A percentile compares a stretch with the other conserved stretches of the same genome.
Conservation (phyloP, 148 eudicot species). For the Salicornia ramosissima region DNA sequence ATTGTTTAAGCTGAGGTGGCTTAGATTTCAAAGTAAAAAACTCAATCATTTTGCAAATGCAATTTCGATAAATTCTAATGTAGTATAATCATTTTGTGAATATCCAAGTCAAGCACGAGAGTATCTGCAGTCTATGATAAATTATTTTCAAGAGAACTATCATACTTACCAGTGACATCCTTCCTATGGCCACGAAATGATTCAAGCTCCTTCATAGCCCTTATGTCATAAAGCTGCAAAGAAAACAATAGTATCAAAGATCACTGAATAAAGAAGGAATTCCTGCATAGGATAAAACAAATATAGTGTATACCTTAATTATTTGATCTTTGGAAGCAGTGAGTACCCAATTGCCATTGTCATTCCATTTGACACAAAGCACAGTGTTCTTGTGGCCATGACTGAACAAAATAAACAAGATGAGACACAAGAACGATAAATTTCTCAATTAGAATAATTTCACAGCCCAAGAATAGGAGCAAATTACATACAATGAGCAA, state of each 20-base stretch:
- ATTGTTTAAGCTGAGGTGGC: background rate
- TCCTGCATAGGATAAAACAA: background rate
- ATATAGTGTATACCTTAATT: constrained; percentile 56
- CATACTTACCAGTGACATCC: constrained; percentile 77
- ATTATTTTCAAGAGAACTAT: background rate
- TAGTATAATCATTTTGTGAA: background rate
- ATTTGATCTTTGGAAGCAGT: constrained; percentile 98
- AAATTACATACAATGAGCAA: constrained; percentile 67
- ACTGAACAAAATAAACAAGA: constrained; percentile 42
- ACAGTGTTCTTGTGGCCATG: constrained; percentile 99
- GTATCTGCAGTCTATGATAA: background rate
- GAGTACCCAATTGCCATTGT: constrained; percentile 96
- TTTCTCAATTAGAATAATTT: background rate
- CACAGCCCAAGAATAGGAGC: background rate
- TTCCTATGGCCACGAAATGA: constrained; percentile 93
- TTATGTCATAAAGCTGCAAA: constrained; percentile 88
- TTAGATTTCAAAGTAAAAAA: background rate
- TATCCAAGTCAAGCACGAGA: background rate
- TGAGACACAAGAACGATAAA: constrained; percentile 4
- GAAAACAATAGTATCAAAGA: constrained; percentile 4
- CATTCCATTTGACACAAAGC: constrained; percentile 88
- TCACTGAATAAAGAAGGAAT: constrained; percentile 9
- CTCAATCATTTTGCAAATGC: background rate
- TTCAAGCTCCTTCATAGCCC: constrained; percentile 98
- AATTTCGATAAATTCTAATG: background rate